Conservation (phyloP, 495 filamentous ascomycete species). For the Lophium mytilinum region DNA sequence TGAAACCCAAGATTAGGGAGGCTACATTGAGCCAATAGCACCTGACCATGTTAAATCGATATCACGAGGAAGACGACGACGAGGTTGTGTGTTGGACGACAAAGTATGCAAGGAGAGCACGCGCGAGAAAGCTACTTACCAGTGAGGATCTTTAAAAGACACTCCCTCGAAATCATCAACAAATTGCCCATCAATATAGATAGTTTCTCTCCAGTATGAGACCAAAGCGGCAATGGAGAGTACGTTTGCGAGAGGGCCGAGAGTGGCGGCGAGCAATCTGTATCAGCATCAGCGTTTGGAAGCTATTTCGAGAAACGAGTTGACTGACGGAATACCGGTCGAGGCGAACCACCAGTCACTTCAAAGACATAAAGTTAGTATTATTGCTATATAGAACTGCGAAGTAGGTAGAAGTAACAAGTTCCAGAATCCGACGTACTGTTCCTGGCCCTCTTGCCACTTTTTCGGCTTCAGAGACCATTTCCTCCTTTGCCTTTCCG, state of each 20-base stretch:
- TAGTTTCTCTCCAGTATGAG: slow-evolving; percentile 49
- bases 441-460: slow-evolving; percentile 4
- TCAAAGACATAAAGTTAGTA: not conserved
- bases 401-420: not conserved
- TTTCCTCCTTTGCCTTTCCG: not conserved
- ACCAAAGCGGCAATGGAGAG: slow-evolving; percentile 68
- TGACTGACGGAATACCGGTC: slow-evolving; percentile 54
- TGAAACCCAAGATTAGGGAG: slow-evolving; percentile 57
- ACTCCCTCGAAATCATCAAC: slow-evolving; percentile 37
- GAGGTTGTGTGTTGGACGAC: not conserved
- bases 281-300: not conserved
- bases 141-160: slow-evolving; percentile 36
- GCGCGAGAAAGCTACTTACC: slow-evolving; percentile 16
- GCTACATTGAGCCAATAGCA: slow-evolving; percentile 50
- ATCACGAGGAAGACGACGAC: not conserved
- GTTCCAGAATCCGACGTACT: slow-evolving; percentile 1
- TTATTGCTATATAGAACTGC: no score
- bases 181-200: slow-evolving; percentile 32
- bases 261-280: slow-evolving; percentile 57
- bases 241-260: slow-evolving; percentile 66
- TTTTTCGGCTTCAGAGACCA: slow-evolving; percentile 13
- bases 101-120: not conserved
- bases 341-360: slow-evolving; percentile 70
- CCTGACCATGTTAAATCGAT: slow-evolving; percentile 12
- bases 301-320: slow-evolving; percentile 31